A percentile compares a stretch with the other conserved stretches of the same genome.
These are phyloP conservation scores for Coccomyxa sp. DNA, from an alignment of 139 green algal genomes.

Conservation along the genomic window DNA sequence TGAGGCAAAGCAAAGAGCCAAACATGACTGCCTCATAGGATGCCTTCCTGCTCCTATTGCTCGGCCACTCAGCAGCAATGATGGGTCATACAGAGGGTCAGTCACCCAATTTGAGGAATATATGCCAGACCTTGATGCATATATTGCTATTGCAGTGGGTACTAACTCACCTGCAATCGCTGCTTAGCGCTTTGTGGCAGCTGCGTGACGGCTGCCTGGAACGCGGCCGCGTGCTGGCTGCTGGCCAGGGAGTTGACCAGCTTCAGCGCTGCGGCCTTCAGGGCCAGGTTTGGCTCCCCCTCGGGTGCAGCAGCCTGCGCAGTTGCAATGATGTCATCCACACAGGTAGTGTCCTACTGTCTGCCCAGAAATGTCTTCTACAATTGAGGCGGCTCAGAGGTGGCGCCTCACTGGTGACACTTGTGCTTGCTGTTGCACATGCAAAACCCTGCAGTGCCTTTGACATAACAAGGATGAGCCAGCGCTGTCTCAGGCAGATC, in stretches of 20 bases:
- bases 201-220: constrained; percentile 30
- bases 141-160: background rate
- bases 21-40: no score
- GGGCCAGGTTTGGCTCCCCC: constrained; percentile 19
- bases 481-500: background rate
- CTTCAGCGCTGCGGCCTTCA: constrained; percentile 43
- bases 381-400: no score
- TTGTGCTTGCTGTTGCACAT: background rate
- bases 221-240: constrained; percentile 20
- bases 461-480: background rate
- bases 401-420: no score
- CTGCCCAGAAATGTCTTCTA: no score
- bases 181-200: constrained; percentile 37
- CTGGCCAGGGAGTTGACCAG: no score
- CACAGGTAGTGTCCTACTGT: constrained; percentile 1
- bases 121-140: no score
- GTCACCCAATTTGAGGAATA: no score
- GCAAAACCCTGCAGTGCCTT: background rate
- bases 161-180: constrained; percentile 48
- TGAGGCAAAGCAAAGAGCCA: no score
- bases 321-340: constrained; percentile 37
- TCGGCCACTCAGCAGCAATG: no score
- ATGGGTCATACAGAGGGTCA: no score
- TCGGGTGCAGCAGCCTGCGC: constrained; percentile 31
- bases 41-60: no score